Evolutionary conservation across 371 early-diverging fungal genomes (phyloP).

Genomic region (Spraguea lophii): DNA sequence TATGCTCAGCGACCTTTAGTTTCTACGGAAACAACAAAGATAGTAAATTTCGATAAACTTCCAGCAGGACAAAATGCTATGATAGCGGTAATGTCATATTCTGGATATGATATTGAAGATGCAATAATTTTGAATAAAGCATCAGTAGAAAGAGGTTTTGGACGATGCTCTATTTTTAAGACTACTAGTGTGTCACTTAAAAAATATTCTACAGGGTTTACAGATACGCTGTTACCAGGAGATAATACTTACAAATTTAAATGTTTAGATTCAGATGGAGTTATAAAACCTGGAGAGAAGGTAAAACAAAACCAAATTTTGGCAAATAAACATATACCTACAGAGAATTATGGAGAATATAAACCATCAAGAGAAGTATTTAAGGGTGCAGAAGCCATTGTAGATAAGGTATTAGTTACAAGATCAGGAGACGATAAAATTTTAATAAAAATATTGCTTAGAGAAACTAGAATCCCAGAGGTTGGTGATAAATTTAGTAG

Average conservation of each 20-base stretch:
- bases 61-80: conserved; percentile 98
- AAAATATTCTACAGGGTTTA: conserved; percentile 63
- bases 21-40: conserved; percentile 78
- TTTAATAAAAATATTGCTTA: conserved; percentile 71
- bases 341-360: conserved; percentile 23
- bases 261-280: conserved; percentile 54
- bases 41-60: conserved; percentile 79
- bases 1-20: conserved; percentile 97
- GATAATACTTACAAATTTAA: conserved; percentile 16
- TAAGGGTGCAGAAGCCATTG: conserved; percentile 30
- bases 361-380: conserved; percentile 52
- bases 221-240: conserved; percentile 56
- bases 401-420: conserved; percentile 60
- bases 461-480: conserved; percentile 87
- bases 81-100: conserved; percentile 94
- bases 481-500: conserved; percentile 98
- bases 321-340: conserved; percentile 65
- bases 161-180: conserved; percentile 76
- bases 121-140: conserved; percentile 87
- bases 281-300: conserved; percentile 64
- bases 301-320: conserved; percentile 54
- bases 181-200: conserved; percentile 57
- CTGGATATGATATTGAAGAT: conserved; percentile 99
- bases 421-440: conserved; percentile 74
- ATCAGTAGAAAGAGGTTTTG: conserved; percentile 90